Evolutionary conservation across 208 protist species (phyloP).

Genomic region (Crithidia mellificae): DNA sequence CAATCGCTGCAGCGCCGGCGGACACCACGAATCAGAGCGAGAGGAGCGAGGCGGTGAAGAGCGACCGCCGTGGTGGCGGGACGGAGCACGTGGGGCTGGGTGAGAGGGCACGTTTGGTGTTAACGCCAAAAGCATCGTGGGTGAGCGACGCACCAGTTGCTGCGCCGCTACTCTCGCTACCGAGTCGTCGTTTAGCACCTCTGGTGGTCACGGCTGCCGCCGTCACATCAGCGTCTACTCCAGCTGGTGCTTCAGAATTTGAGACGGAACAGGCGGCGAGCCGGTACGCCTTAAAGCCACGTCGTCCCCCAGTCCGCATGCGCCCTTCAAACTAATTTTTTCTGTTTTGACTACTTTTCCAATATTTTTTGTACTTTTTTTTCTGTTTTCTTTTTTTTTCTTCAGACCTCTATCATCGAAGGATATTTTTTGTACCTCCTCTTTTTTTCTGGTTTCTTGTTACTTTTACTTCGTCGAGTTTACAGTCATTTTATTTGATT

Average conservation of each 20-base stretch:
- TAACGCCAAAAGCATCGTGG: constrained; percentile 14
- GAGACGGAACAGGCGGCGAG: not conserved
- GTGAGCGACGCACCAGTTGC: not conserved
- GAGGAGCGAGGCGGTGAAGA: not conserved
- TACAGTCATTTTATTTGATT: too few relatives aligned
- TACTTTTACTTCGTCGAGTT: too few relatives aligned
- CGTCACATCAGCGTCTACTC: not conserved
- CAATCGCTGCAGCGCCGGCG: not conserved
- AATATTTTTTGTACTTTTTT: not conserved
- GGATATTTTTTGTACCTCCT: not conserved
- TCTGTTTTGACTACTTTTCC: not conserved
- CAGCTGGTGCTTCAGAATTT: not conserved
- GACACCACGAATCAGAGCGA: too few relatives aligned
- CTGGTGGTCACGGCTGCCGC: not conserved
- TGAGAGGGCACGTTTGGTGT: not conserved
- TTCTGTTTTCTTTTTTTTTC: not conserved
- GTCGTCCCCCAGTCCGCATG: constrained; percentile 7
- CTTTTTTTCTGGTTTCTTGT: constrained; percentile 21
- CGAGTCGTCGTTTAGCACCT: not conserved
- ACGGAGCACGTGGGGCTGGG: not conserved
- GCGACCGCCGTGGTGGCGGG: not conserved
- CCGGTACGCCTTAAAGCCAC: not conserved
- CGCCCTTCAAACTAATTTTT: not conserved
- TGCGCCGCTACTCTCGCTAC: constrained; percentile 5
- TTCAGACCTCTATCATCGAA: not conserved